These are phyloP conservation scores for Exophiala lecanii-corni DNA, from an alignment of 2,329 filamentous ascomycete genomes.

Conservation along the genomic window DNA sequence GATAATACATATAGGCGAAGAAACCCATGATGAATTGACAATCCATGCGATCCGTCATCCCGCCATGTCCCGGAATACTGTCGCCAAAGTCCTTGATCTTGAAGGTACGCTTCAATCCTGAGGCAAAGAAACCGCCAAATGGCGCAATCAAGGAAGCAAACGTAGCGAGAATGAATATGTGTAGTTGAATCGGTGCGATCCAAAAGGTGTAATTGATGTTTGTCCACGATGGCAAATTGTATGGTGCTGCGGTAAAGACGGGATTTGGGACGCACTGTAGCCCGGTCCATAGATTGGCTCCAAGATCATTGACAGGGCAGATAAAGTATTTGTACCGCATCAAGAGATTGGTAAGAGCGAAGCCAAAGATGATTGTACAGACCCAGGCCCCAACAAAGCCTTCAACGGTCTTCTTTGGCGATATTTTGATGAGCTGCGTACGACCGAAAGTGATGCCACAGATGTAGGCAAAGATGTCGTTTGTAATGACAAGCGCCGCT, in stretches of 20 bases:
- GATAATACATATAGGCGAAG: slow-evolving; percentile 97
- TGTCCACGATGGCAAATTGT: slow-evolving; percentile 67
- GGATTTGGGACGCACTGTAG: slow-evolving; percentile 88
- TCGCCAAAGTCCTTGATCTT: slow-evolving; percentile 99
- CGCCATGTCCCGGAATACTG: slow-evolving; percentile 93
- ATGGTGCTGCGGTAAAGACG: slow-evolving; percentile 75
- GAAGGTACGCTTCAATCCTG: slow-evolving; percentile 94
- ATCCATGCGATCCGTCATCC: slow-evolving; percentile 98
- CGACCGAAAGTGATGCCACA: slow-evolving; percentile 95
- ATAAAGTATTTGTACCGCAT: slow-evolving; percentile 95
- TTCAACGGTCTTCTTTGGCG: slow-evolving; percentile 98
- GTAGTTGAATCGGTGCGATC: slow-evolving; percentile 85
- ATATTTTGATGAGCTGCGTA: slow-evolving; percentile 95
- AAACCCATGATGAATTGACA: slow-evolving; percentile 99
- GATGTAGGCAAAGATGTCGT: slow-evolving; percentile 97
- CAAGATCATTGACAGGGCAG: slow-evolving; percentile 93
- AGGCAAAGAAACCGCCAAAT: slow-evolving; percentile 97
- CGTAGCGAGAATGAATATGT: slow-evolving; percentile 81
- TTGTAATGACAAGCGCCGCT: slow-evolving; percentile 90
- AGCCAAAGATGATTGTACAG: slow-evolving; percentile 83
- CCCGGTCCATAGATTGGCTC: slow-evolving; percentile 86
- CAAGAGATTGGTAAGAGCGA: slow-evolving; percentile 75
- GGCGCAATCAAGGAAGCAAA: slow-evolving; percentile 96
- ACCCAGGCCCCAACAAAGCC: slow-evolving; percentile 95
- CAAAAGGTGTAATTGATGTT: slow-evolving; percentile 68